Evolutionary conservation across 345 rosid species (phyloP).

Genomic region (Raphanus raphanistrum): DNA sequence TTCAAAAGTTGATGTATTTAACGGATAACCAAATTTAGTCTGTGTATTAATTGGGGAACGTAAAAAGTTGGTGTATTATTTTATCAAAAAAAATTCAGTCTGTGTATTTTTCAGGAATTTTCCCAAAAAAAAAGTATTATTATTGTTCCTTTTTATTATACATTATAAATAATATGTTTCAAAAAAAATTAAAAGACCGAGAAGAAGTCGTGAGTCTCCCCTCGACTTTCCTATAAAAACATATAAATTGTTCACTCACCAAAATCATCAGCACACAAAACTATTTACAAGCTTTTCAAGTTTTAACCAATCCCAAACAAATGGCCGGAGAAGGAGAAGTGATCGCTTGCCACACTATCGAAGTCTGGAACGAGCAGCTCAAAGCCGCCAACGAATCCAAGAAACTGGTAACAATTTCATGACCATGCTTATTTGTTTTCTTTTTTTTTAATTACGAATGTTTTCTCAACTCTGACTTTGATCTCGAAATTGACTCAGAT

Average conservation of each 20-base stretch:
- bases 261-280: background rate
- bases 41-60: too few relatives aligned
- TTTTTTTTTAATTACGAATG: background rate
- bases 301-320: background rate
- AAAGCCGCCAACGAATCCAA: conserved; percentile 45
- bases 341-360: conserved; percentile 52
- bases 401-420: conserved; percentile 43
- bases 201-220: background rate
- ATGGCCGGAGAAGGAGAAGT: conserved; percentile 68
- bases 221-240: background rate
- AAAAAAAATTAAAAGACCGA: background rate
- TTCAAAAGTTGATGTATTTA: too few relatives aligned
- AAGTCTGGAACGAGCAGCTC: conserved; percentile 51
- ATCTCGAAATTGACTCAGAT: conserved; percentile 33
- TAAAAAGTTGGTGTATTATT: too few relatives aligned
- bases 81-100: too few relatives aligned
- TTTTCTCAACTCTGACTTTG: background rate
- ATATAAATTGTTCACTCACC: background rate
- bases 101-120: too few relatives aligned
- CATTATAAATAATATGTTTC: background rate
- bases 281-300: background rate
- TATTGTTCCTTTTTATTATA: background rate
- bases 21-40: too few relatives aligned
- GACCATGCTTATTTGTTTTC: background rate
- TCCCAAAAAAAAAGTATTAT: too few relatives aligned